Base-by-base conservation (phyloP, 176 grass and related monocot species). In the Olyra latifolia region DNA sequence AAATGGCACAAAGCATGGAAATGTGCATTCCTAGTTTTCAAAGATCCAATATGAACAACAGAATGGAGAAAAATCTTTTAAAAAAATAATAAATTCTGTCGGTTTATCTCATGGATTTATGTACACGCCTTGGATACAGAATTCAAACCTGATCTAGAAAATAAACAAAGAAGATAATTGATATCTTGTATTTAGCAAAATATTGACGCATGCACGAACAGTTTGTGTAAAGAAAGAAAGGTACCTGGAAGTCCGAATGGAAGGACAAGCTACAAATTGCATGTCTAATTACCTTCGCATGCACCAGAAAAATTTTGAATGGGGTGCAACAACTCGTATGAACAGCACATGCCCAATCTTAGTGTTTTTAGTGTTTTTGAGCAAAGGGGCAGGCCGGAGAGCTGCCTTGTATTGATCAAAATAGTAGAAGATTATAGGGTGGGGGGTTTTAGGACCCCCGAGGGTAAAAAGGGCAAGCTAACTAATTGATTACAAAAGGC, bases 251-350 rank as follows among this genome's bases (percentile, higher is more conserved):
- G 62, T 15, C 10, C 45, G 38, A 55, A 63, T 64, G 44, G 17
- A 77, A 62, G 57, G 64, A 58, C n/a, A 29, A 53, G 69, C 30
- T 65, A 74, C 54, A 59, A 69, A 45, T 71, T 61, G 66, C 14
- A 29, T 25, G 30, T 59, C 27, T n/a, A n/a, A 67, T 35, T 19
- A 70, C 52, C 69, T 70, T 35, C 2, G 66, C 66, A 71, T 59
- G 66, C 40, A 59, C 79, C 3, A 60, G 7, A 41, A 43, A 60
- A 58, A 2, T 78, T 49, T 20, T 78, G 52, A 78, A 63, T 29
- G 41, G 4, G n/a, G 35, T 74, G 41, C 10, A 47, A 17, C 53
- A 61, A 4, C 44, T 55, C 11, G 10, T 47, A 3, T 24, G 15
- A 14, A 52, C 49, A 58, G 3, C 13, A 48, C 10, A 11, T 40